Base-by-base conservation (phyloP, 2,329 filamentous ascomycete genomes). In the Aspergillus pseudoterreus region DNA sequence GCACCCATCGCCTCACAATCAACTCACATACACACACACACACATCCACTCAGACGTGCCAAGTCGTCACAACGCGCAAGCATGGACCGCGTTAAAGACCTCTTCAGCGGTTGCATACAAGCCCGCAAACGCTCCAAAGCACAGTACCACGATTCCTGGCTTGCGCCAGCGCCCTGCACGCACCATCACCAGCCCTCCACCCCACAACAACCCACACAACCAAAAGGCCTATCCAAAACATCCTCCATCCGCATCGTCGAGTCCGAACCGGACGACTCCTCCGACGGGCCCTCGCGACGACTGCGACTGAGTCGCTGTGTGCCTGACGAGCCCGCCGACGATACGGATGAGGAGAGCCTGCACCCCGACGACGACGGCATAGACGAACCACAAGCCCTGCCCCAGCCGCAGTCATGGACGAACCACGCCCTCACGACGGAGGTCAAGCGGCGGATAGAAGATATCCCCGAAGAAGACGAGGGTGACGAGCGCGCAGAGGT, bases 401-500 rank as follows among this genome's bases (percentile, higher is more conserved):
- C 27, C 2, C n/a, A 21, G 27, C 24, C 42, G 19, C 24, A 17
- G 6, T 9, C 27, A 30, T 10, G 27, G 27, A 30, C 14, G 4
- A 35, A 36, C 17, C 48, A 50, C 14, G 19, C 51, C 19, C 46
- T 27, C 22, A 44, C 41, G 6, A 47, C 54, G 1, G 57, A 58
- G 17, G 51, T 55, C 15, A 58, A 54, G 21, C 56, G 57, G 1
- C 43, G 55, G 19, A 57, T 60, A 10, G 58, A 60, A 33, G 55
- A 60, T 22, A 60, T 60, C 19, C 57, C 54, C 8, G 58, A 60
- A 32, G 58, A 58, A 42, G 47, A 50, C 6, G 58, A 57, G 22
- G 47, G 43, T 4, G 47, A 50, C n/a, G 41, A 47, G 12, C 39
- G 27, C 8, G 19, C 4, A 15, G 30, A 45, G 11, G 27, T 15